Percentiles rank a stretch among this genome's conserved stretches.
Evolutionary conservation across 2,329 filamentous ascomycete species (phyloP).

Genomic region (Fusarium metavorans): DNA sequence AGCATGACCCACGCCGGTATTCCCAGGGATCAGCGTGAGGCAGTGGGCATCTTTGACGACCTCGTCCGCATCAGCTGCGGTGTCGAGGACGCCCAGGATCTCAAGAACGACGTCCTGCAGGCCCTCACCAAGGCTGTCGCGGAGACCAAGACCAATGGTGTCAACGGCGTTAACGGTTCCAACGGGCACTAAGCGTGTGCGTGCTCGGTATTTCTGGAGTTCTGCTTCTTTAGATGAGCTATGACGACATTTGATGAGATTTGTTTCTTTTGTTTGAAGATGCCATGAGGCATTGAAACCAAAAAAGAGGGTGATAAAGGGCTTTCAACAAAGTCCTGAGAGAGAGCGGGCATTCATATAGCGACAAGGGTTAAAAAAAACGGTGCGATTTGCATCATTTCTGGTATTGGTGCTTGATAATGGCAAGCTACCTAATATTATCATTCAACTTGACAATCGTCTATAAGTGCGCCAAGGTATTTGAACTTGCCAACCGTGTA

Average conservation of each 20-base stretch:
- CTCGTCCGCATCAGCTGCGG: conserved; percentile 93
- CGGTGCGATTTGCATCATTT: conserved; percentile 28
- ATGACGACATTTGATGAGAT: conserved; percentile 38
- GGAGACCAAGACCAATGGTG: conserved; percentile 47
- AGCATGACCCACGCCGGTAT: conserved; percentile 99
- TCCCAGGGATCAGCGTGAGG: conserved; percentile 88
- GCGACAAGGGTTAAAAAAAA: conserved; percentile 32
- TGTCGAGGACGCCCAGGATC: conserved; percentile 89
- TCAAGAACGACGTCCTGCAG: conserved; percentile 83
- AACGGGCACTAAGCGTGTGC: conserved; percentile 33
- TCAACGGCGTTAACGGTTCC: conserved; percentile 47
- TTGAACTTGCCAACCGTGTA: conserved; percentile 7
- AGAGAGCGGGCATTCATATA: conserved; percentile 34
- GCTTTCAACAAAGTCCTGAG: conserved; percentile 13
- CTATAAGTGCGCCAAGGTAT: conserved; percentile 5
- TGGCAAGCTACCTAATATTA: conserved; percentile 37
- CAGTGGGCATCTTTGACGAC: conserved; percentile 94
- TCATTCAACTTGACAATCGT: conserved; percentile 19
- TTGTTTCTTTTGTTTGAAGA: conserved; percentile 19
- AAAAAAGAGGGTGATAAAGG: conserved; percentile 22
- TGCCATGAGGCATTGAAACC: conserved; percentile 19
- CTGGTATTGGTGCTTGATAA: conserved; percentile 37
- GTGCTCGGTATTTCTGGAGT: conserved; percentile 5
- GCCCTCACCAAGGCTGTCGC: conserved; percentile 81
- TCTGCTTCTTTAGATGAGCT: conserved; percentile 26